Base-by-base conservation (phyloP, 2,329 filamentous ascomycete species). In the Pseudocercospora musae region DNA sequence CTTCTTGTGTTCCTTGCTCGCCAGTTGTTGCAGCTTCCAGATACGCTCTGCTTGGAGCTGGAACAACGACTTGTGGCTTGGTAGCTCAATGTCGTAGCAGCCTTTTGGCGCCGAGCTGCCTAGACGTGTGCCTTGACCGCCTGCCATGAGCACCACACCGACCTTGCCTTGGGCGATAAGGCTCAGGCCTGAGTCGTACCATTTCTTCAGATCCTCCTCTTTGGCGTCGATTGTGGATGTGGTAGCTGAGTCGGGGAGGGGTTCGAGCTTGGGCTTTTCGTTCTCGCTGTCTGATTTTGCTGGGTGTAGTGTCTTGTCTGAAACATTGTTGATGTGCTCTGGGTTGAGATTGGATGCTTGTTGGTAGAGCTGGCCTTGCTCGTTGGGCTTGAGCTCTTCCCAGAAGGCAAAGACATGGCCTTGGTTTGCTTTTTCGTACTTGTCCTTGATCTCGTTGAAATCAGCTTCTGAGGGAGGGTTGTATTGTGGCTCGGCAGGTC, bases 11-110 rank as follows among this genome's bases (percentile, higher is more conserved):
- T 88, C 87, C 77, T 89, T 87, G 70, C 87, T 84, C 48, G 94
- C 93, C 67, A 98, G 82, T 72, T 87, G 80, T 80, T 98, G 90
- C 8, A 96, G 80, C 81, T 92, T 96, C 72, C 84, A 84, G 74
- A 99, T 98, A 59, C 95, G 85, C 85, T 99, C 93, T 49, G 90
- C 95, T 79, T 99, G 95, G 71, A 99, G 90, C 82, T 98, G 93
- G 85, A 99, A 99, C 63, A 99, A 85, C 15, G 92, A 92, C 83
- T 99, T 99, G 75, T 89, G 81, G 70, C 92, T 96, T 31, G 94
- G 92, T 61, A 99, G 85, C 18, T 92, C 92, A 77, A 99, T 98
- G 75, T 99, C 89, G 79, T 91, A 99, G 85, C 94, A 98, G 61
- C 95, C 95, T 83, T 99, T 99, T 69, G 95, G 95, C 18, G 89